These are phyloP conservation scores for Candida sanyaensis DNA, from an alignment of 1,139 yeast genomes.

Conservation along the genomic window DNA sequence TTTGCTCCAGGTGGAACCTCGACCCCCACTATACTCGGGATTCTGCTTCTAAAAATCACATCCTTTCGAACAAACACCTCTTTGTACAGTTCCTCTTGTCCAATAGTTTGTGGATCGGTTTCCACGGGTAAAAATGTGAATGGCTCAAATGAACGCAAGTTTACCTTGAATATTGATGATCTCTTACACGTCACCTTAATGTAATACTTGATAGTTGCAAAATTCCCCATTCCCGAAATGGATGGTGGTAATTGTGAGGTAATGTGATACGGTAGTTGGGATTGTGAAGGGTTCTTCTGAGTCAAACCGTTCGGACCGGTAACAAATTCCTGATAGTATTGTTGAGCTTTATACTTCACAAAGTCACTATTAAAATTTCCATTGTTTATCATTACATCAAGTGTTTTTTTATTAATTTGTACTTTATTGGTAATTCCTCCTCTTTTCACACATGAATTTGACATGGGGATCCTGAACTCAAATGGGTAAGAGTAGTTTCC, in stretches of 20 bases:
- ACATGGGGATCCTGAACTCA: constrained; percentile 53
- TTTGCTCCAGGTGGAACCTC: constrained; percentile 4
- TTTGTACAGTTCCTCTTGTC: constrained; percentile 22
- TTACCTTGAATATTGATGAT: constrained; percentile 52
- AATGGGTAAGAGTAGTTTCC: constrained; percentile 64
- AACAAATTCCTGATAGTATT: constrained; percentile 13
- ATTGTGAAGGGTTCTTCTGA: constrained; percentile 9
- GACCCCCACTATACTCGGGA: constrained; percentile 49
- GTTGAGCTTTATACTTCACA: constrained; percentile 25
- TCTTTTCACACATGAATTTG: constrained; percentile 47
- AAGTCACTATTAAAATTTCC: constrained; percentile 30
- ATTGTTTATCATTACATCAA: constrained; percentile 36
- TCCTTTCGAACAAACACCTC: constrained; percentile 47
- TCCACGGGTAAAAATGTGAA: constrained; percentile 59
- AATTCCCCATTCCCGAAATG: constrained; percentile 45
- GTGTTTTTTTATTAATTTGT: constrained; percentile 31
- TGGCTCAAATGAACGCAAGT: constrained; percentile 50
- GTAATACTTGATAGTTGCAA: constrained; percentile 52
- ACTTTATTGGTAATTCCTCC: constrained; percentile 45
- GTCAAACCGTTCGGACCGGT: constrained; percentile 2
- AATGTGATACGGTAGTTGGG: constrained; percentile 34
- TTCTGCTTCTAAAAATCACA: constrained; percentile 35
- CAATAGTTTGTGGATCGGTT: constrained; percentile 24
- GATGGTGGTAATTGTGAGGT: constrained; percentile 58
- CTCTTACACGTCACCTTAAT: constrained; percentile 63